Conservation (phyloP, 352 stramenopile species). For the Globisporangium viniferum region DNA sequence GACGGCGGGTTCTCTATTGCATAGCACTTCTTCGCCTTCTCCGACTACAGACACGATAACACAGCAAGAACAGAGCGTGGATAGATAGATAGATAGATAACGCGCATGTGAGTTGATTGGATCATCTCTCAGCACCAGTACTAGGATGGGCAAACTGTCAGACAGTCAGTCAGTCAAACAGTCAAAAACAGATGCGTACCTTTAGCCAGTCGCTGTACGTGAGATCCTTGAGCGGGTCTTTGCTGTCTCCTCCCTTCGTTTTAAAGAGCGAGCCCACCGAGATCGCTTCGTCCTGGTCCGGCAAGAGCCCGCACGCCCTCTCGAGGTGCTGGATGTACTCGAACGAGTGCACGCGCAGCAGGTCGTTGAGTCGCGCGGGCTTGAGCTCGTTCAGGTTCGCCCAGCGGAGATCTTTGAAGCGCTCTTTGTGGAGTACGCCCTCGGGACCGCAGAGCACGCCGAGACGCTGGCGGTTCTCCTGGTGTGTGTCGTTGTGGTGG, state of each 20-base stretch:
- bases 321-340: constrained; percentile 69
- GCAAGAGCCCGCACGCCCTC: constrained; percentile 32
- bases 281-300: constrained; percentile 43
- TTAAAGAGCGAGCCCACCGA: constrained; percentile 41
- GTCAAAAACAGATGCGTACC: constrained; percentile 19
- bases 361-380: constrained; percentile 47
- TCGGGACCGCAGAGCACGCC: constrained; percentile 51
- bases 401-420: constrained; percentile 61
- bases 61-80: neutral
- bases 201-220: constrained; percentile 45
- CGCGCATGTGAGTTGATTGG: neutral
- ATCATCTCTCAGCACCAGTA: neutral
- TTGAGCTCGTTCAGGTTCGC: constrained; percentile 52
- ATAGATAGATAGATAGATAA: no score
- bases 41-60: constrained; percentile 22
- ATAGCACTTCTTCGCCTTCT: constrained; percentile 46
- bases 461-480: constrained; percentile 62
- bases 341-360: constrained; percentile 60
- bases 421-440: constrained; percentile 59
- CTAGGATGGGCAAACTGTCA: constrained; percentile 1
- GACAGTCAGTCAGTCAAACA: neutral
- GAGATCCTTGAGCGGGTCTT: constrained; percentile 24
- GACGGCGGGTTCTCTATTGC: constrained; percentile 45
- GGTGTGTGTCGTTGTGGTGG: constrained; percentile 73
- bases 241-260: constrained; percentile 9